Conservation (phyloP, 2,329 filamentous ascomycete genomes). For the Penicillium nordicum region DNA sequence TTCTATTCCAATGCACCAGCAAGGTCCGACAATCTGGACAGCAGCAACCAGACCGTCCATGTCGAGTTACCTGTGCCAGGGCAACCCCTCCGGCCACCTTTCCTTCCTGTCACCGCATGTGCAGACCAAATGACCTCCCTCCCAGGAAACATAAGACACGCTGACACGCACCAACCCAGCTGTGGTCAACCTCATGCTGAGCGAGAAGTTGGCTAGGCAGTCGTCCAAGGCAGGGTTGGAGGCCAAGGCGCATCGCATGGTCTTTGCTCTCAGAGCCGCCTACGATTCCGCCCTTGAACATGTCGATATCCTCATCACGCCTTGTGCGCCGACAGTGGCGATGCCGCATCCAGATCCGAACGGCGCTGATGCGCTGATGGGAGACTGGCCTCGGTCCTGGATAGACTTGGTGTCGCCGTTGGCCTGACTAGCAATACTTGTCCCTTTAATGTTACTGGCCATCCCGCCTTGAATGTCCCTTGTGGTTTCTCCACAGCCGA, state of each 20-base stretch:
- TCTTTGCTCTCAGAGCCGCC: slow-evolving; percentile 46
- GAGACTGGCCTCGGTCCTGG: slow-evolving; percentile 26
- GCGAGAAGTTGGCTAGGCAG: slow-evolving; percentile 31
- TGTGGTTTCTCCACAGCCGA: slow-evolving; percentile 27
- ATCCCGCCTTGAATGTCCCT: slow-evolving; percentile 50
- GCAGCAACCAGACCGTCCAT: slow-evolving; percentile 36
- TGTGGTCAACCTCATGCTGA: slow-evolving; percentile 46
- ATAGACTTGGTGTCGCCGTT: slow-evolving; percentile 45
- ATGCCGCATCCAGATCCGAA: slow-evolving; percentile 40
- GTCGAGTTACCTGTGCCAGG: slow-evolving; percentile 29
- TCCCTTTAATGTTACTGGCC: slow-evolving; percentile 51
- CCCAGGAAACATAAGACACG: slow-evolving; percentile 45
- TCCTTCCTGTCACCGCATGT: slow-evolving; percentile 33
- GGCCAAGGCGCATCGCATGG: slow-evolving; percentile 48
- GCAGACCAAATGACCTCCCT: slow-evolving; percentile 32
- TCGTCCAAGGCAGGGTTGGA: slow-evolving; percentile 31
- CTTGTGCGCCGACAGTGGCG: slow-evolving; percentile 47
- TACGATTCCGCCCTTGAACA: slow-evolving; percentile 46
- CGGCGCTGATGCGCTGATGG: slow-evolving; percentile 1
- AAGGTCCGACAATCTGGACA: slow-evolving; percentile 49
- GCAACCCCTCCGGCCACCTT: slow-evolving; percentile 32
- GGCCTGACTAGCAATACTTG: slow-evolving; percentile 47
- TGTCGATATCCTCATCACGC: slow-evolving; percentile 51
- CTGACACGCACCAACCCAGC: slow-evolving; percentile 46
- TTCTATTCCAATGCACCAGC: slow-evolving; percentile 47